Base-by-base conservation (phyloP, 75 land plant species). In the Pinus albicaulis region DNA sequence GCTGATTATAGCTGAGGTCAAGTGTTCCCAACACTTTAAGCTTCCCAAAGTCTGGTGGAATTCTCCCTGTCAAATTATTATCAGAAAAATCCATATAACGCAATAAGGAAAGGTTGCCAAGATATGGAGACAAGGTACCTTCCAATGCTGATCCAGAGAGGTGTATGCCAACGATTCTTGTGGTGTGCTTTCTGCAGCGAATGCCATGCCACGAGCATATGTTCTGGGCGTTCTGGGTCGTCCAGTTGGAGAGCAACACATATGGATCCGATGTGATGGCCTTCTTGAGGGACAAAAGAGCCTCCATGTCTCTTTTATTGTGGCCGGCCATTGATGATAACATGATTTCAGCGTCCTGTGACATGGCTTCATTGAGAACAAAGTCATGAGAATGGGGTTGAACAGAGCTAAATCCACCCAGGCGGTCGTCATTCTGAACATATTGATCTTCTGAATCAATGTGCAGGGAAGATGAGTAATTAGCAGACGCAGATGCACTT, bases 1-100 rank as follows among this genome's bases (percentile, higher is more conserved):
- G 23, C 8, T 19, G 19, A 60, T 80, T 80, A 7, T 28, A 22
- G 22, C 71, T 44, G 1, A 80, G 62, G 53, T 76, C 52, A 6
- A 83, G 57, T 5, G 61, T 75, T 23, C 56, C 63, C 11, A 83
- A 10, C 4, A 36, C 71, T 44, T 56, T 24, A 7, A 76, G 36
- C 28, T 80, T 52, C 6, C 85, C 85, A 23, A 83, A 74, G 22
- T 80, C 24, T 14, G 59, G 34, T 16, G 85, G 82, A 13, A 83
- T 68, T 1, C 56, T 63, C 0, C 85, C 85, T 13, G 69, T 53
- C 28, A 83, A 55, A 1, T 59, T 59, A 74, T 83, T 83, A 70
- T 57, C 36, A 17, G 59, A 61, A 8, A 83, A 56, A 36, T 83
- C 64, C 48, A 83, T 31, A 68, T 60, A 75, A 20, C 60, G 79